phyloP scores from a whole-genome alignment of 1,284 basidiomycete species.

The Ganoderma resinaceum region DNA sequence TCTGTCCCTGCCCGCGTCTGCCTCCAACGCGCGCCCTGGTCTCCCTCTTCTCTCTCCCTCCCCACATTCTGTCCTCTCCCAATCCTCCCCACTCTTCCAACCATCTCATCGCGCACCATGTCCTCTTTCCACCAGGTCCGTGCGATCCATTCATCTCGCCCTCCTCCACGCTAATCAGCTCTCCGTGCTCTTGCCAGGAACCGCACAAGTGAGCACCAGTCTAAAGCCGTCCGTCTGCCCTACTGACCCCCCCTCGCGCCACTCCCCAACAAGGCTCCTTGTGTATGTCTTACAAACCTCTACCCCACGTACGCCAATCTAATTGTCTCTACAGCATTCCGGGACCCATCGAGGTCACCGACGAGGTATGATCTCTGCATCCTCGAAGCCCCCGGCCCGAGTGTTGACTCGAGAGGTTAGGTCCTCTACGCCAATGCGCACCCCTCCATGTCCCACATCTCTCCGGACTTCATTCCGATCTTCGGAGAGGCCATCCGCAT shows the following conservation, averaged over 20 bases:
- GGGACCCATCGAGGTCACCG: constrained; percentile 83
- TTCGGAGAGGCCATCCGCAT: constrained; percentile 93
- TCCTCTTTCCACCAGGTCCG: constrained; percentile 42
- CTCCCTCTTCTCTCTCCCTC: constrained; percentile 22
- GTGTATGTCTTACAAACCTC: constrained; percentile 53
- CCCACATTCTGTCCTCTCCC: constrained; percentile 18
- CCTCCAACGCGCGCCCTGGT: constrained; percentile 12
- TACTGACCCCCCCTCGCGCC: constrained; percentile 22
- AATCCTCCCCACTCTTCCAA: constrained; percentile 7
- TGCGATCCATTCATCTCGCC: not conserved
- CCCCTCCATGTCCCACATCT: constrained; percentile 90
- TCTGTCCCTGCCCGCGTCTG: constrained; percentile 1
- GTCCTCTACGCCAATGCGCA: constrained; percentile 85
- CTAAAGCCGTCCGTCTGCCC: not conserved
- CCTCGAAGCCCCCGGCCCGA: not conserved
- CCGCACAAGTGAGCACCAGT: constrained; percentile 68
- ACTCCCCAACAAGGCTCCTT: constrained; percentile 54
- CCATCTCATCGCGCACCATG: constrained; percentile 34
- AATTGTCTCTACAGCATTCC: constrained; percentile 61
- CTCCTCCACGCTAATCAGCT: constrained; percentile 12
- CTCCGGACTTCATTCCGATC: constrained; percentile 88
- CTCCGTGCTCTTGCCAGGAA: constrained; percentile 43
- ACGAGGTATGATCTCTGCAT: constrained; percentile 60
- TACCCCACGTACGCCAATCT: not conserved
- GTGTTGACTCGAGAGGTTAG: constrained; percentile 37